Evolutionary conservation across 495 filamentous ascomycete species (phyloP).

Genomic region (Aspergillus mulundensis): DNA sequence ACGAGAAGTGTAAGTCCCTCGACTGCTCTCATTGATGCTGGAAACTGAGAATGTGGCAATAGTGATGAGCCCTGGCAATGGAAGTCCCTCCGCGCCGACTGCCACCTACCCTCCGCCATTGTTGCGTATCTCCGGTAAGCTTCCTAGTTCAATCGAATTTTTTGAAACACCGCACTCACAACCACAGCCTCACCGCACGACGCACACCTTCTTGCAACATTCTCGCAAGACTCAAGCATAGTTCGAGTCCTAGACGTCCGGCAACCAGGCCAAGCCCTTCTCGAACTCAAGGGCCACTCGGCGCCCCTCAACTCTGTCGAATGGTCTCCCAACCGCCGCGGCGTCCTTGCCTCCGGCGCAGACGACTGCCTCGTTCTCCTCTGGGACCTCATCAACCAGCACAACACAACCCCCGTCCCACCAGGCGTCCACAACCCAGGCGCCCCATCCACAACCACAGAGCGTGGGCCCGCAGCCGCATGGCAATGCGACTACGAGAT

Average conservation of each 20-base stretch:
- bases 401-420: conserved; percentile 48
- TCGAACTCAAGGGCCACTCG: conserved; percentile 90
- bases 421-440: conserved; percentile 30
- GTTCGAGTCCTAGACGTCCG: conserved; percentile 96
- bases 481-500: conserved; percentile 98
- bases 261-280: conserved; percentile 90
- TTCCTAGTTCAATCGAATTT: background rate
- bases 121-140: conserved; percentile 69
- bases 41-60: background rate
- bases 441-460: conserved; percentile 34
- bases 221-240: conserved; percentile 86
- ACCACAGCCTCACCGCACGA: conserved; percentile 83
- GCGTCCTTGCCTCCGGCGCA: conserved; percentile 84
- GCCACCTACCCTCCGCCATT: conserved; percentile 79
- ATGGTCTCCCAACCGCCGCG: conserved; percentile 85
- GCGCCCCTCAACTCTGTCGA: conserved; percentile 87
- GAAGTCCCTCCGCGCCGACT: conserved; percentile 62
- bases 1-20: conserved; percentile 64
- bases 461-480: conserved; percentile 67
- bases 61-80: conserved; percentile 50
- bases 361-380: conserved; percentile 88
- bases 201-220: conserved; percentile 90
- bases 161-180: conserved; percentile 9
- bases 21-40: background rate
- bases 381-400: conserved; percentile 84